Conservation (phyloP, 225 moss, liverwort and hornwort species). For the Sphagnum tenellum region DNA sequence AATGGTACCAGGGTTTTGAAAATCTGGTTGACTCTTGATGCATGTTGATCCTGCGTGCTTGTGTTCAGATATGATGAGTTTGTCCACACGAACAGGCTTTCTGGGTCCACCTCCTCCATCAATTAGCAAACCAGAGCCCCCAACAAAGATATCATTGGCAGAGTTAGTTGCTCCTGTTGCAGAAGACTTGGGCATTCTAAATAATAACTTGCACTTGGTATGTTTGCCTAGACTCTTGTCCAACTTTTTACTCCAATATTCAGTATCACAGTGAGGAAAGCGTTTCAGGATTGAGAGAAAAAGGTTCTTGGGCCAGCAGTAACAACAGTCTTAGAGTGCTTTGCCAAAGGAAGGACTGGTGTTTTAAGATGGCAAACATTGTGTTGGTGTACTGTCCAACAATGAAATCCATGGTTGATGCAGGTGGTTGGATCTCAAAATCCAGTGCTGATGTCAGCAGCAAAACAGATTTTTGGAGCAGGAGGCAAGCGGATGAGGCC, state of each 20-base stretch:
- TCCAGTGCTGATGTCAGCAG: conserved; percentile 82
- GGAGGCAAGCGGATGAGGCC: conserved; percentile 97
- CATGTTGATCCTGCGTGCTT: not conserved
- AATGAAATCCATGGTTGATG: conserved; percentile 3
- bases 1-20: too few relatives aligned
- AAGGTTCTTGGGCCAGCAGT: not conserved
- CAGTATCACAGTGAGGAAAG: not conserved
- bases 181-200: conserved; percentile 38
- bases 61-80: conserved; percentile 27
- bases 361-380: too few relatives aligned
- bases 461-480: conserved; percentile 91
- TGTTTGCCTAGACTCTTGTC: not conserved
- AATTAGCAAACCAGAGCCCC: conserved; percentile 2
- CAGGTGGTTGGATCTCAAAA: conserved; percentile 94
- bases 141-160: conserved; percentile 22
- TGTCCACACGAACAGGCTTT: conserved; percentile 18
- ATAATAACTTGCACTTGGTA: conserved; percentile 55
- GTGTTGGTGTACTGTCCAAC: too few relatives aligned
- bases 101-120: conserved; percentile 12
- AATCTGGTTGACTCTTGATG: too few relatives aligned
- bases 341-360: not conserved
- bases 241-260: not conserved
- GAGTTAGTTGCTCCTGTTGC: conserved; percentile 51
- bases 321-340: not conserved
- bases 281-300: not conserved